Conservation (phyloP, 495 filamentous ascomycete species). For the Chaetomium fimeti region DNA sequence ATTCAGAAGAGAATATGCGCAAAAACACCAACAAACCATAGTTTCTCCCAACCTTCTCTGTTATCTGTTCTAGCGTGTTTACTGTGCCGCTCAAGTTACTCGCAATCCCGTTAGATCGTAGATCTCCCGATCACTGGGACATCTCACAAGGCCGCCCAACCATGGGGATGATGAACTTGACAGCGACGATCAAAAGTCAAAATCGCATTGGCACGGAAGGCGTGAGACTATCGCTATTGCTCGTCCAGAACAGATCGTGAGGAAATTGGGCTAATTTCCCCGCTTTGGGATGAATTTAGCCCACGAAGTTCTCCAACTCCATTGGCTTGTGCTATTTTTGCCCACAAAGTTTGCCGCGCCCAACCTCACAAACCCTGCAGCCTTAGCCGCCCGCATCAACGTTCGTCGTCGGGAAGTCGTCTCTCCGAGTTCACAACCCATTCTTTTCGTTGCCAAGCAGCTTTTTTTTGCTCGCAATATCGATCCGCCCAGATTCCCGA, state of each 20-base stretch:
- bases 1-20: background rate
- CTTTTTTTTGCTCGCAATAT: background rate
- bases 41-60: background rate
- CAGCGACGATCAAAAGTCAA: background rate
- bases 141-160: background rate
- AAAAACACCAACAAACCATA: background rate
- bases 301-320: background rate
- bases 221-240: background rate
- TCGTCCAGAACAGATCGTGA: background rate
- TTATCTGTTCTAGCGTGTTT: background rate
- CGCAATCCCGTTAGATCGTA: background rate
- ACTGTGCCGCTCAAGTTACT: background rate
- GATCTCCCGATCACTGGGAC: background rate
- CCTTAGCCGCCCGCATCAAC: slow-evolving; percentile 21
- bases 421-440: slow-evolving; percentile 6
- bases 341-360: slow-evolving; percentile 21
- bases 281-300: slow-evolving; percentile 15
- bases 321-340: slow-evolving; percentile 26
- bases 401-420: slow-evolving; percentile 3
- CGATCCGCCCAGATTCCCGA: slow-evolving; percentile 13
- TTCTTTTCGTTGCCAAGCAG: background rate
- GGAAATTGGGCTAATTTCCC: slow-evolving; percentile 22
- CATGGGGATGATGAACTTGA: background rate
- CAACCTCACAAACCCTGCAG: background rate
- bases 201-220: background rate